A percentile compares a stretch with the other conserved stretches of the same genome.
Conservation (phyloP, 78 protist species). For the Dictyostelium citrinum region DNA sequence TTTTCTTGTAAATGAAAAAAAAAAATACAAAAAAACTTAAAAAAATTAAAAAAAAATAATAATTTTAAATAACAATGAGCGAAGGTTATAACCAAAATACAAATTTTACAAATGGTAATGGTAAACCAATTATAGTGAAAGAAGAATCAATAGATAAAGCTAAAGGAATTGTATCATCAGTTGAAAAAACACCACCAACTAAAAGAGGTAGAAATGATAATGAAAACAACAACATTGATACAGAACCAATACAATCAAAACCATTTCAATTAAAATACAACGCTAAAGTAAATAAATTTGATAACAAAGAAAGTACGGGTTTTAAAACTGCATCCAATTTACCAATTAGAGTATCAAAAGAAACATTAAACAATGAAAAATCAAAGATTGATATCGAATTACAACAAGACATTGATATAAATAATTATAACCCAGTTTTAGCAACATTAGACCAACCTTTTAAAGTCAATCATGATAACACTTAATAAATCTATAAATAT, state of each 20-base stretch:
- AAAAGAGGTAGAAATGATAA: neutral
- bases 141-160: neutral
- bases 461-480: neutral
- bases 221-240: neutral
- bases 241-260: neutral
- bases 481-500: neutral
- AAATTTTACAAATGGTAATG: neutral
- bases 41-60: neutral
- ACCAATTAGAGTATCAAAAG: neutral
- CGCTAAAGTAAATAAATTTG: conserved; percentile 13
- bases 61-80: neutral
- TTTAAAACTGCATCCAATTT: conserved; percentile 16
- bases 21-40: neutral
- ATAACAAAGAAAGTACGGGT: neutral
- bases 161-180: neutral
- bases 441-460: neutral
- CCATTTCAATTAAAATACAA: neutral
- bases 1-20: too few relatives aligned
- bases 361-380: neutral
- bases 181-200: neutral
- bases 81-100: neutral
- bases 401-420: neutral
- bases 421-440: neutral
- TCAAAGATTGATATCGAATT: neutral
- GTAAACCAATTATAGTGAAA: neutral